A percentile compares a stretch with the other conserved stretches of the same genome.
Evolutionary conservation across 2,329 filamentous ascomycete genomes (phyloP).

Genomic region (Aspergillus intermedius): DNA sequence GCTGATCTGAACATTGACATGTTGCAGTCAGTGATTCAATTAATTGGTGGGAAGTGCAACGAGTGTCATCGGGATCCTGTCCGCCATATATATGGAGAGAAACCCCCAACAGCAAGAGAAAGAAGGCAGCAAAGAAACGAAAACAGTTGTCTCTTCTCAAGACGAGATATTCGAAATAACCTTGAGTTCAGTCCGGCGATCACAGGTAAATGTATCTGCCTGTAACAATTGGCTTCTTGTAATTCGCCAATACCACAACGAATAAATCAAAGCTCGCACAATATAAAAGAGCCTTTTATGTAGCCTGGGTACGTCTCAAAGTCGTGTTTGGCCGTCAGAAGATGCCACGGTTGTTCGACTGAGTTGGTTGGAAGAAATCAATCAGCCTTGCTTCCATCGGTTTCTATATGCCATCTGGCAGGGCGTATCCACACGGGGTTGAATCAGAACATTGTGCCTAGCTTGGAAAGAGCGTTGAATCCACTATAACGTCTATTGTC

Average conservation of each 20-base stretch:
- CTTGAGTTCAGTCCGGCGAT: too few relatives aligned
- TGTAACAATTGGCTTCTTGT: neutral
- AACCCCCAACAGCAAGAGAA: too few relatives aligned
- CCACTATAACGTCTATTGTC: neutral
- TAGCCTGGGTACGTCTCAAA: neutral
- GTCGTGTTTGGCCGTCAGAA: neutral
- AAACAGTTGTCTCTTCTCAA: neutral
- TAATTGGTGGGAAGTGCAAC: neutral
- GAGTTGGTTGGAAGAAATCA: neutral
- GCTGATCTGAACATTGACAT: constrained; percentile 39
- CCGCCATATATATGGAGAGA: neutral
- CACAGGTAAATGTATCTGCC: neutral
- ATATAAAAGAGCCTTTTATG: too few relatives aligned
- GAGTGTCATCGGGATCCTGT: neutral
- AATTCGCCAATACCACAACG: neutral
- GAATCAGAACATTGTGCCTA: neutral
- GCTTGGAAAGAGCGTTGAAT: neutral
- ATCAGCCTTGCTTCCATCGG: neutral
- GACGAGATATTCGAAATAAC: neutral
- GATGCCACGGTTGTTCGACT: neutral
- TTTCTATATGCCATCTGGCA: constrained; percentile 1
- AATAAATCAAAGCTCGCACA: neutral
- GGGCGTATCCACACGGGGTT: neutral
- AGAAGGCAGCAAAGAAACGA: neutral
- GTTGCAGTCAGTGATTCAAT: constrained; percentile 4